Evolutionary conservation across 257 asterid species (phyloP), one percentile per base, ranked within the genome.

Genomic region (Lycium ferocissimum): DNA sequence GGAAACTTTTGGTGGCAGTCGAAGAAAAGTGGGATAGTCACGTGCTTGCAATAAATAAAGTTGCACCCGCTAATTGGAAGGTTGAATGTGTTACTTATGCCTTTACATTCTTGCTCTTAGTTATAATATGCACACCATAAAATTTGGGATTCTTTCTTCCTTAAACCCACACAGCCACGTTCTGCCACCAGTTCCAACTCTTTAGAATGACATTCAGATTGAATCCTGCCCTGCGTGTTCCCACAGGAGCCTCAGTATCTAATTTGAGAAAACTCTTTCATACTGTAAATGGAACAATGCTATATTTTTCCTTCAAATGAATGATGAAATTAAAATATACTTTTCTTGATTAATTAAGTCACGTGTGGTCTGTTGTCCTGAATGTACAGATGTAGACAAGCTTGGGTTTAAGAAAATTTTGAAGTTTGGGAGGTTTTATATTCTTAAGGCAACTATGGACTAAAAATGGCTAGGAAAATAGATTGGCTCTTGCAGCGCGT

Each of bases 51-150:
- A 93, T 96, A 69, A 96, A 90, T 85, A 93, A 92, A 91, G 89
- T 93, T 84, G 97, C 93, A 49, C 98, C 99, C 0, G 88, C 43
- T 63, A 89, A 91, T 86, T 96, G 98, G 98, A 96, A 93, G 98
- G 99, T 96, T 71, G 73, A 91, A 80, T 87, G 69, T 45, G 15
- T 51, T 76, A n/a, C 65, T 61, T 53, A 1, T 15, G 54, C 7
- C 26, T 40, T 66, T 20, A 59, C 35, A 13, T 13, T 54, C 43
- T 17, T 54, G 2, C 37, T 57, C 59, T 33, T 53, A 22, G 22
- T 78, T 45, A n/a, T 70, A 6, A 49, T 35, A 59, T 7, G 10
- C 69, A 43, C 63, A 76, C 47, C 2, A 51, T 76, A 56, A 75
- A 51, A 7, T 22, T 49, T 53, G 82, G 26, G 63, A 76, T 76